Percentiles rank a stretch among this genome's conserved stretches.
Conservation (phyloP, 225 moss, liverwort and hornwort genomes). For the Thuidium tamariscinum region DNA sequence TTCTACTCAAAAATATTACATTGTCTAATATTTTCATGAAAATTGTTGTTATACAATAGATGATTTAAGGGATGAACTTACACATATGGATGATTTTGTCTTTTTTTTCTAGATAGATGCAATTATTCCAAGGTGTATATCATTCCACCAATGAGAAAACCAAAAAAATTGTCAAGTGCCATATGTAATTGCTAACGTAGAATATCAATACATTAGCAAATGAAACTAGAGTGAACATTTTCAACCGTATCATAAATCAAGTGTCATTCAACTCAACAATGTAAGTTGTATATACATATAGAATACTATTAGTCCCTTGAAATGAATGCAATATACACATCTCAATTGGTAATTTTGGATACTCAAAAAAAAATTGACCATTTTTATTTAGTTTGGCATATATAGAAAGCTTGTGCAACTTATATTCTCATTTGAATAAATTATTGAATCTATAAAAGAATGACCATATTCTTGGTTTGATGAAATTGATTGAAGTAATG, state of each 20-base stretch:
- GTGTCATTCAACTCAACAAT: background rate
- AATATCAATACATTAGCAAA: background rate
- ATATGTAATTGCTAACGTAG: background rate
- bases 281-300: background rate
- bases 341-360: background rate
- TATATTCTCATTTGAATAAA: background rate
- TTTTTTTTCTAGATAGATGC: no score
- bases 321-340: background rate
- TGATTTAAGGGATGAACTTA: no score
- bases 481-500: background rate
- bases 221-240: accelerated
- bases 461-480: background rate
- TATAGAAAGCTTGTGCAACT: accelerated
- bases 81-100: no score
- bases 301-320: background rate
- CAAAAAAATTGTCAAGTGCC: background rate
- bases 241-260: background rate
- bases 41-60: no score
- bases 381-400: background rate
- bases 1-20: no score
- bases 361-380: background rate
- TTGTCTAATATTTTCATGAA: no score
- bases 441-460: background rate
- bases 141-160: no score
- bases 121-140: accelerated